Conservation (phyloP, 371 early-diverging fungal species). For the Mortierella sp. region DNA sequence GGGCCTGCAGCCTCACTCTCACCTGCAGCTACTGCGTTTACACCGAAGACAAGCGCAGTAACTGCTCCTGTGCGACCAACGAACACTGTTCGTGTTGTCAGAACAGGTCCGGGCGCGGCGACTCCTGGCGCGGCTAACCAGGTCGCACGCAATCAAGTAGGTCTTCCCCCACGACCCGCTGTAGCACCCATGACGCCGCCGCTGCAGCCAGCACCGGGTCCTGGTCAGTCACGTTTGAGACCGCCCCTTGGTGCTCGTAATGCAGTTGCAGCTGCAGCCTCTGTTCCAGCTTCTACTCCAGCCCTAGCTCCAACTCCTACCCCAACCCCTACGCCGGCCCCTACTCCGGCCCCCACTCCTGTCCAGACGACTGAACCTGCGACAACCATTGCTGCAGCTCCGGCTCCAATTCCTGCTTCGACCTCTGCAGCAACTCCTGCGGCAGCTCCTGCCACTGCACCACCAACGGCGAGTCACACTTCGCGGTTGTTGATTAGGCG, state of each 20-base stretch:
- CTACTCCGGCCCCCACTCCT: too few species aligned
- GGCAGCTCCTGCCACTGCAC: slow-evolving; percentile 5
- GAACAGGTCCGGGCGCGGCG: slow-evolving; percentile 5
- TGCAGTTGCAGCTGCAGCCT: slow-evolving; percentile 22
- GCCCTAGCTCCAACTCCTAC: background rate
- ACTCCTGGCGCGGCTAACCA: slow-evolving; percentile 2
- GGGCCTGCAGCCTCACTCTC: slow-evolving; percentile 12
- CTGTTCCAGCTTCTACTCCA: slow-evolving; percentile 2
- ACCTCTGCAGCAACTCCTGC: background rate
- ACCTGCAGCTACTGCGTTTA: slow-evolving; percentile 16
- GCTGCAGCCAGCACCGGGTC: slow-evolving; percentile 2
- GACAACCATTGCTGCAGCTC: background rate
- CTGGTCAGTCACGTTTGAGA: slow-evolving; percentile 44
- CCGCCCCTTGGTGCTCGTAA: slow-evolving; percentile 35
- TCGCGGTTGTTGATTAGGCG: slow-evolving; percentile 38
- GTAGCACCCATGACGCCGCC: background rate
- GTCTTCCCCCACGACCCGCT: slow-evolving; percentile 28
- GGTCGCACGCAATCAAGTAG: slow-evolving; percentile 14
- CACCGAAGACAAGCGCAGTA: slow-evolving; percentile 10
- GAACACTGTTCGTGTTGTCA: slow-evolving; percentile 2
- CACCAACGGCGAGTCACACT: slow-evolving; percentile 7
- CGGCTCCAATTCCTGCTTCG: background rate
- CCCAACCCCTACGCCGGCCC: background rate
- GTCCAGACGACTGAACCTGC: background rate
- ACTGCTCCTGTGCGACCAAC: slow-evolving; percentile 18